Evolutionary conservation across 116 monocot genomes (phyloP).

Genomic region (Trichopus zeylanicus): DNA sequence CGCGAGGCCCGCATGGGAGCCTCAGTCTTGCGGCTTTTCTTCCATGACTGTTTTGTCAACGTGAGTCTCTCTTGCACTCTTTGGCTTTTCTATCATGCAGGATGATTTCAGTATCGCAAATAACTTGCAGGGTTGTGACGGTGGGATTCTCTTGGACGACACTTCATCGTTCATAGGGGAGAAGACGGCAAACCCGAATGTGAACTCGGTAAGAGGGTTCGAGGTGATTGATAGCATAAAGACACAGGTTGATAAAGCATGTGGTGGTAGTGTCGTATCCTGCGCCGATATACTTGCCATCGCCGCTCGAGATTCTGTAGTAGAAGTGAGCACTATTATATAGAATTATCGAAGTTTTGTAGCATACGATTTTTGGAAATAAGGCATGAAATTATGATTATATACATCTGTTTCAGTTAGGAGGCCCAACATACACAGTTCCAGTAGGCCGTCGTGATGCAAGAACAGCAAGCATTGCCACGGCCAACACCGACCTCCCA

Average conservation of each 20-base stretch:
- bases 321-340: slow-evolving; percentile 11
- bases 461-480: slow-evolving; percentile 15
- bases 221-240: slow-evolving; percentile 31
- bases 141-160: slow-evolving; percentile 24
- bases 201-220: slow-evolving; percentile 21
- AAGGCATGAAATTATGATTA: neutral
- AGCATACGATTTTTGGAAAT: too few species aligned
- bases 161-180: slow-evolving; percentile 22
- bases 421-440: slow-evolving; percentile 24
- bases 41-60: slow-evolving; percentile 42
- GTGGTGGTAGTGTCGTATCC: slow-evolving; percentile 23
- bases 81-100: neutral
- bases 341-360: too few species aligned
- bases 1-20: slow-evolving; percentile 20
- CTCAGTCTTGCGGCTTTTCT: slow-evolving; percentile 29
- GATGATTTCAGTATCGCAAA: neutral
- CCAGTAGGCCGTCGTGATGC: slow-evolving; percentile 27
- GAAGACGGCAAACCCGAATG: slow-evolving; percentile 17
- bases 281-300: slow-evolving; percentile 60
- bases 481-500: slow-evolving; percentile 17
- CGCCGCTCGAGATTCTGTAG: slow-evolving; percentile 38
- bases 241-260: slow-evolving; percentile 14
- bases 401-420: slow-evolving; percentile 12
- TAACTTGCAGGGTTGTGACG: slow-evolving; percentile 33
- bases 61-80: slow-evolving; percentile 5